phyloP scores from a whole-genome alignment of 2,329 filamentous ascomycete species.

The Tolypocladium guangdongense region DNA sequence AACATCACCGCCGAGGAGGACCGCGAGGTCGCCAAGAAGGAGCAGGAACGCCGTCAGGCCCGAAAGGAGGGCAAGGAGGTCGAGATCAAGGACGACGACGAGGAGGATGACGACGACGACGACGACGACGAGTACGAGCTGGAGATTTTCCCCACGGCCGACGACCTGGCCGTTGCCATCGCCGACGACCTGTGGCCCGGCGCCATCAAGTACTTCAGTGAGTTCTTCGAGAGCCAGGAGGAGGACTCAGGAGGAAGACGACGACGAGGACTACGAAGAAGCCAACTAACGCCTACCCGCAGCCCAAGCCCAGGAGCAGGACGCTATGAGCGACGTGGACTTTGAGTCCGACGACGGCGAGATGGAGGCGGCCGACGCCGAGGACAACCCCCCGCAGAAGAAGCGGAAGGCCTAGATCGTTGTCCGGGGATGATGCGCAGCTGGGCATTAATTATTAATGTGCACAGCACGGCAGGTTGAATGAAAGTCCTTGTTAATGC shows the following conservation, averaged over 20 bases:
- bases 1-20: conserved; percentile 65
- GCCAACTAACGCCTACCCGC: neutral
- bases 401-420: conserved; percentile 28
- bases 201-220: conserved; percentile 86
- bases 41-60: conserved; percentile 43
- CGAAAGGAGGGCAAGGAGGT: conserved; percentile 40
- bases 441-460: neutral
- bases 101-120: conserved; percentile 51
- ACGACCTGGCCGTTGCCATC: conserved; percentile 69
- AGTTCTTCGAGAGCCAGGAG: conserved; percentile 25
- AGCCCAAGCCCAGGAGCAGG: conserved; percentile 50
- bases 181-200: conserved; percentile 83
- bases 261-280: neutral
- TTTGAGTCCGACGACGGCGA: conserved; percentile 40
- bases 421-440: neutral
- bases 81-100: conserved; percentile 26
- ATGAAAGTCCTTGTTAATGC: conserved; percentile 4
- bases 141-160: conserved; percentile 82
- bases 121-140: conserved; percentile 54
- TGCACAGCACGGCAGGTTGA: too few species aligned
- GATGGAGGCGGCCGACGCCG: conserved; percentile 32
- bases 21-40: conserved; percentile 46
- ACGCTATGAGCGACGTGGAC: conserved; percentile 56
- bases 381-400: conserved; percentile 32
- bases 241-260: neutral